Percentiles rank a stretch among this genome's conserved stretches.
Evolutionary conservation across 805 yeast genomes (phyloP).

Genomic region (Starmerella tilneyi): DNA sequence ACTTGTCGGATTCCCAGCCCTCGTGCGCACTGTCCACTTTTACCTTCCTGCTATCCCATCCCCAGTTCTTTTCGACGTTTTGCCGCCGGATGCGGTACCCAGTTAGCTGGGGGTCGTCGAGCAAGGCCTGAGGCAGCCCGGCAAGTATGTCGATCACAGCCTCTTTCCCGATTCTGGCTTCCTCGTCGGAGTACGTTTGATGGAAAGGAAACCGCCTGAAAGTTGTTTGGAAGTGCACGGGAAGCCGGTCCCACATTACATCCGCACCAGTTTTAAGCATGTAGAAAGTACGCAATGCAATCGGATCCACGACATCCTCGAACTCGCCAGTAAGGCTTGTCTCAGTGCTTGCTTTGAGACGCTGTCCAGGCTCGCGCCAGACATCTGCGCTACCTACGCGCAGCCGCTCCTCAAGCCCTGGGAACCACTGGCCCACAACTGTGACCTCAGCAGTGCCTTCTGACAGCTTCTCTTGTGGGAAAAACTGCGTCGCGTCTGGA

Average conservation of each 20-base stretch:
- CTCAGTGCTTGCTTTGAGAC: neutral
- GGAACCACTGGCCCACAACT: constrained; percentile 11
- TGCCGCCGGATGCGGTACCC: constrained; percentile 21
- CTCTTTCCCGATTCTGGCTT: constrained; percentile 30
- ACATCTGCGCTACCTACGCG: constrained; percentile 9
- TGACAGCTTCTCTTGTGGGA: neutral
- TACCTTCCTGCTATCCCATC: constrained; percentile 19
- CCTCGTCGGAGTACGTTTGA: constrained; percentile 33
- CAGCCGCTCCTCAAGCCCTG: neutral
- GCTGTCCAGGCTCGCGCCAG: constrained; percentile 10
- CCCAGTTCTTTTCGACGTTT: constrained; percentile 18
- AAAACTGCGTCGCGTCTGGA: neutral
- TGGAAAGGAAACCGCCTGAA: constrained; percentile 31
- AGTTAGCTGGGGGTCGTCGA: constrained; percentile 24
- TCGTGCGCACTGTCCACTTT: constrained; percentile 13
- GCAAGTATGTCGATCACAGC: constrained; percentile 30
- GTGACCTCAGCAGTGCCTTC: neutral
- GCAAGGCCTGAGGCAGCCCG: constrained; percentile 23
- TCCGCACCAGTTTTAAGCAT: constrained; percentile 35
- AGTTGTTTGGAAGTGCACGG: constrained; percentile 33
- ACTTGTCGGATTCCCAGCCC: constrained; percentile 33
- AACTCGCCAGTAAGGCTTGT: neutral
- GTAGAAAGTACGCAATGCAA: constrained; percentile 25
- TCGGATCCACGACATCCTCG: constrained; percentile 14
- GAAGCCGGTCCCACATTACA: constrained; percentile 33